Base-by-base conservation (phyloP, 768 basidiomycete genomes). In the Suillus lakei region DNA sequence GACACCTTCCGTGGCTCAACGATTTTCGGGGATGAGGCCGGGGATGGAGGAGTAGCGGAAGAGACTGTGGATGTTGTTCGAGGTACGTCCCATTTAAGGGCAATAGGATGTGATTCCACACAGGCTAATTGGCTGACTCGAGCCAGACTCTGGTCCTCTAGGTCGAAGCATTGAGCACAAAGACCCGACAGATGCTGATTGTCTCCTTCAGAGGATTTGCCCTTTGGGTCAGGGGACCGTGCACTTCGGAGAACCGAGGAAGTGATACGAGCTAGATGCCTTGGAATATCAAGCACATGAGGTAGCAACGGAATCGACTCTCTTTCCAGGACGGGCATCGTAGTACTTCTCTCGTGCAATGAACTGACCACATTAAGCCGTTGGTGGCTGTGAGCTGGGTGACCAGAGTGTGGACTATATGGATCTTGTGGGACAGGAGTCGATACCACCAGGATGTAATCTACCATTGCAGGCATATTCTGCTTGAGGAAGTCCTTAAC, bases 241-340 rank as follows among this genome's bases (percentile, higher is more conserved):
- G 77, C 71, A 68, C 86, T 82, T 41, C 93, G 89, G 43, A 89
- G 86, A n/a, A 96, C 84, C 54, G 90, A 86, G 8, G 92, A 91
- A 10, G 89, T 86, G 64, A 96, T 81, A 61, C 88, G 83, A 18
- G 93, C 92, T 41, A 95, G 83, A 69, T 95, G 89, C 71, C 87
- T 87, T 3, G 93, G 88, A 59, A 93, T 80, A 73, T 96, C 95
- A 60, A 94, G 80, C 46, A 91, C 79, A 71, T 92, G 85, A 4
- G 94, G 92, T 34, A 90, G 83, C 43, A 85, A 79, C 13, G 92
- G 91, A 21, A 93, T 85, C 5, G 91, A 82, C 73, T 95, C 93
- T 68, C 85, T 82, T 65, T 87, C 82, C 30, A 95, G 79, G 18
- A 83, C 74, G 5, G 86, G 81, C 76, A 92, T 86, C 1, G 71